These are phyloP conservation scores for Colletotrichum noveboracense DNA, from an alignment of 2,329 filamentous ascomycete genomes.

Conservation along the genomic window DNA sequence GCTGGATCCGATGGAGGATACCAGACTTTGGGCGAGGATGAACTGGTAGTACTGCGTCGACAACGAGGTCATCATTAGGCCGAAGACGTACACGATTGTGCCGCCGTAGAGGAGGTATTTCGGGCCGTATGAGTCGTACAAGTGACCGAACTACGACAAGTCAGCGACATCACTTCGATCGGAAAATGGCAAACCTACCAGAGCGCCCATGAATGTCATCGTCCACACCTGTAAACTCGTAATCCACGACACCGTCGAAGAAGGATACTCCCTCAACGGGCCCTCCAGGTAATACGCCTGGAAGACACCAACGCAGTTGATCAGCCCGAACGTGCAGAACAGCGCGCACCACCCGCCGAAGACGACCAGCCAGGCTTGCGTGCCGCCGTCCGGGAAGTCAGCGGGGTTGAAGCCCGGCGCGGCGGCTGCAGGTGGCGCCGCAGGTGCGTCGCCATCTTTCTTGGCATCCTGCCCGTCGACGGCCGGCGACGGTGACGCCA, in stretches of 20 bases:
- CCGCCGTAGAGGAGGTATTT: conserved; percentile 59
- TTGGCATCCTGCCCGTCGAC: conserved; percentile 1
- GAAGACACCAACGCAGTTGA: conserved; percentile 59
- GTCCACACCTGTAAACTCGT: conserved; percentile 56
- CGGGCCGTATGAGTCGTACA: conserved; percentile 71
- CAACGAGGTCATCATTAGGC: conserved; percentile 69
- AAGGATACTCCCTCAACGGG: conserved; percentile 50
- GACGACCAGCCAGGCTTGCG: conserved; percentile 63
- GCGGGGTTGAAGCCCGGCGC: conserved; percentile 39
- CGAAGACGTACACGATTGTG: conserved; percentile 63
- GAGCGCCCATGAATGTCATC: conserved; percentile 53
- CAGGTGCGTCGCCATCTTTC: conserved; percentile 12
- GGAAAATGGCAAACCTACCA: conserved; percentile 40
- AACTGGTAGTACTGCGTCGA: conserved; percentile 48
- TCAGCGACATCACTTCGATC: not conserved
- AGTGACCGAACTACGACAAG: conserved; percentile 52
- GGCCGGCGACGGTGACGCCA: not conserved
- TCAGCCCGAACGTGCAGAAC: conserved; percentile 49
- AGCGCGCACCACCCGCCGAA: conserved; percentile 48
- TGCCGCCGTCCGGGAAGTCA: conserved; percentile 66
- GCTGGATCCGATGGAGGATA: conserved; percentile 45
- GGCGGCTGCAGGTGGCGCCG: conserved; percentile 9
- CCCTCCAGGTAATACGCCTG: conserved; percentile 61
- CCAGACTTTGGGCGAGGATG: conserved; percentile 47
- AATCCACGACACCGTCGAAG: conserved; percentile 65